Base-by-base conservation (phyloP, 495 filamentous ascomycete species). In the Cercophora newfieldiana region DNA sequence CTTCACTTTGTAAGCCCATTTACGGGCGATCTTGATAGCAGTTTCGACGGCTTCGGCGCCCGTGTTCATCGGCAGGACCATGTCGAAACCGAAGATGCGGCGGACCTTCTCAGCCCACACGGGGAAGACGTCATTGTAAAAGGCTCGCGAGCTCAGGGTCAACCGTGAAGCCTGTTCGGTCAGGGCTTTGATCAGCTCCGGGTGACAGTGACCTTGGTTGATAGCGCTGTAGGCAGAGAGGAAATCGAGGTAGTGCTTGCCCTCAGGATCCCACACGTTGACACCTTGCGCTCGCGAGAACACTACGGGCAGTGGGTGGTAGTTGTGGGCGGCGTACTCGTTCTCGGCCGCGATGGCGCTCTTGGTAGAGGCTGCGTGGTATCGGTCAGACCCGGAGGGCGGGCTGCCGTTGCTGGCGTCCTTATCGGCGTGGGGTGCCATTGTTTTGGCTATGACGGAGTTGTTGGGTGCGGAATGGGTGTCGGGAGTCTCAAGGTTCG, bases 41-140 rank as follows among this genome's bases (percentile, higher is more conserved):
- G 96, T 98, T 85, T 99, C 95, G 53, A 98, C 95, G n/a, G 95
- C 95, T 81, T 99, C 95, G 29, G 94, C 95, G 55, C 95, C 95
- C 8, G 95, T 99, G 81, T 98, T 98, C 95, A 99, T 98, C 55
- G 95, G 95, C 79, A 99, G 79, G 25, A 97, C 94, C 95, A 98
- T 99, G 76, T 98, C 96, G 78, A 94, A 99, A 53, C 92, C 94
- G 74, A 97, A 97, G 71, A 83, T 77, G 60, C 86, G 74, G 68
- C 91, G 94, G 59, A 97, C 90, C 77, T 93, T 96, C 78, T 97
- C 87, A 49, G 95, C 94, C 82, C 97, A 99, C 57, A 90, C 87
- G 48, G 95, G 95, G 81, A 99, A 98, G 37, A 99, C 95, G 82
- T 99, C 95, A 76, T 99, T 99, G 83, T 98, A 90, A 81, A 99